Conservation (phyloP, 306 rosid genomes). For the Acacia confusa region DNA sequence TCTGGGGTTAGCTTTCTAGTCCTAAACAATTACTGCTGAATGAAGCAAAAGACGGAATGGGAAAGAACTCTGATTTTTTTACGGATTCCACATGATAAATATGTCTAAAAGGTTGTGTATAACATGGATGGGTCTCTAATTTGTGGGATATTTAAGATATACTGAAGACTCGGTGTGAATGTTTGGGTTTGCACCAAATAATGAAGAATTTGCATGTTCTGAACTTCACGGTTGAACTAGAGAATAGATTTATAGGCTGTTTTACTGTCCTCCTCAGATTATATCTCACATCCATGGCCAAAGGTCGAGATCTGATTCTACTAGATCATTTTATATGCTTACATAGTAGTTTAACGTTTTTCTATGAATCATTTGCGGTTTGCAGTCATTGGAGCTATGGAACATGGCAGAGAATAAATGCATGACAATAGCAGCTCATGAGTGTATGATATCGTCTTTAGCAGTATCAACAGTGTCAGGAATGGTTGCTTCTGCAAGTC, state of each 20-base stretch:
- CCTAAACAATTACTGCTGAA: background rate
- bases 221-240: background rate
- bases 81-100: background rate
- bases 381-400: slow-evolving; percentile 94
- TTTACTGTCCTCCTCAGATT: background rate
- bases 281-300: background rate
- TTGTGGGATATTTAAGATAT: background rate
- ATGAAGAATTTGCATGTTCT: background rate
- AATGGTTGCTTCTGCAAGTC: slow-evolving; percentile 91
- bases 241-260: background rate
- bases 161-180: background rate
- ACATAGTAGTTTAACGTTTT: slow-evolving; percentile 24
- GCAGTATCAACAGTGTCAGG: slow-evolving; percentile 78
- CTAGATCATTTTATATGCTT: slow-evolving; percentile 4
- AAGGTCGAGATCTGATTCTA: background rate
- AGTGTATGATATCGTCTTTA: slow-evolving; percentile 75
- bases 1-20: background rate
- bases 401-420: slow-evolving; percentile 75
- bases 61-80: background rate
- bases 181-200: background rate
- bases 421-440: slow-evolving; percentile 79
- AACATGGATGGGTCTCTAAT: background rate
- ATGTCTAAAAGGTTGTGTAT: background rate
- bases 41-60: background rate
- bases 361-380: slow-evolving; percentile 23